Percentiles rank a stretch among this genome's conserved stretches.
Conservation (phyloP, 495 filamentous ascomycete species). For the Tuber umbilicatum region DNA sequence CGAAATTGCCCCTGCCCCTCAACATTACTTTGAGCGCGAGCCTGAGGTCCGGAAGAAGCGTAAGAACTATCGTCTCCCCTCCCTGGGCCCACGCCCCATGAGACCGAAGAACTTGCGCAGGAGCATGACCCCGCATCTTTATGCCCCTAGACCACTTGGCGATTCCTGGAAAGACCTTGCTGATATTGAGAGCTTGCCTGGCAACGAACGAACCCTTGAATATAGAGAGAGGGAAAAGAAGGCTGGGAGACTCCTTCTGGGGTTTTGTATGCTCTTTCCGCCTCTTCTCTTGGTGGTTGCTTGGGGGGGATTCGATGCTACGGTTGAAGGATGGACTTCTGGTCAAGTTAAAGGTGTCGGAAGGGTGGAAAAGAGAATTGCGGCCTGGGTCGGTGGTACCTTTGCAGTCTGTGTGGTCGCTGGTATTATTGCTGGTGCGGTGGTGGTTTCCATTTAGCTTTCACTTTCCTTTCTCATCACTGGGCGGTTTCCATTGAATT, state of each 20-base stretch:
- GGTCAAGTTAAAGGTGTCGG: slow-evolving; percentile 34
- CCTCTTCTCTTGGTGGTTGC: slow-evolving; percentile 34
- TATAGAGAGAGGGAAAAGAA: slow-evolving; percentile 28
- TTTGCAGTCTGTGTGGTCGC: slow-evolving; percentile 29
- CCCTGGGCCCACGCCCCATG: slow-evolving; percentile 13
- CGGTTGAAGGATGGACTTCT: slow-evolving; percentile 27
- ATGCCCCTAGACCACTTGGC: slow-evolving; percentile 24
- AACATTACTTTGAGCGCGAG: slow-evolving; percentile 3
- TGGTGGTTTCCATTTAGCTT: slow-evolving; percentile 14
- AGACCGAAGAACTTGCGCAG: slow-evolving; percentile 30
- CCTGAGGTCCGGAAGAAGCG: not conserved
- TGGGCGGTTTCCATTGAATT: not conserved
- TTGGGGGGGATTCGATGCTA: slow-evolving; percentile 34
- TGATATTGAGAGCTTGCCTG: slow-evolving; percentile 15
- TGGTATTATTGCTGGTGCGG: slow-evolving; percentile 28
- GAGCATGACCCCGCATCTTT: slow-evolving; percentile 34
- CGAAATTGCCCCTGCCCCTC: slow-evolving; percentile 14
- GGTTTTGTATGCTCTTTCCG: slow-evolving; percentile 34
- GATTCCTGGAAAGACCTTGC: slow-evolving; percentile 31
- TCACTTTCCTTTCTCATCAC: slow-evolving; percentile 10
- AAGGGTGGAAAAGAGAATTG: slow-evolving; percentile 35
- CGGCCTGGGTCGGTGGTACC: slow-evolving; percentile 30
- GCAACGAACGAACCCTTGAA: slow-evolving; percentile 1
- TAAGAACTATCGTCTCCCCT: not conserved
- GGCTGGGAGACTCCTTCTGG: slow-evolving; percentile 22